Evolutionary conservation across 345 rosid species (phyloP).

Genomic region (Hevea brasiliensis): DNA sequence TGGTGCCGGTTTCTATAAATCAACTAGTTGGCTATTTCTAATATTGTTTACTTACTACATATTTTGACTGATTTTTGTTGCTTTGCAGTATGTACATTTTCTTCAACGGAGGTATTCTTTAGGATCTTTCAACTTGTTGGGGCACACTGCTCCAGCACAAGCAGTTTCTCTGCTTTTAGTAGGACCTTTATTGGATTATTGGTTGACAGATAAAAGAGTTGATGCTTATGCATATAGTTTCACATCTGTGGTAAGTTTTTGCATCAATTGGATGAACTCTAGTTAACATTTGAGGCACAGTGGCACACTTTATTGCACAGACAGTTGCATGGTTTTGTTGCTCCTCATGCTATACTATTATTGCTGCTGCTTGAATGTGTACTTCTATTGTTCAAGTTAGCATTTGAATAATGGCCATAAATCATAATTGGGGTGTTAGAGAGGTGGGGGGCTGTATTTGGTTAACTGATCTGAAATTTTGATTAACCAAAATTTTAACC

Average conservation of each 20-base stretch:
- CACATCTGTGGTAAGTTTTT: slow-evolving; percentile 57
- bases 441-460: no score
- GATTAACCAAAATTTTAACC: no score
- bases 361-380: background rate
- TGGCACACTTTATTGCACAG: background rate
- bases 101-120: slow-evolving; percentile 87
- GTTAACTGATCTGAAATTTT: no score
- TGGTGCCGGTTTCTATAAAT: background rate
- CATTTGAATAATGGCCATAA: background rate
- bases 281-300: slow-evolving; percentile 2
- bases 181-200: slow-evolving; percentile 89
- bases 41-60: background rate
- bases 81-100: slow-evolving; percentile 85
- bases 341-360: background rate
- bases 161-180: slow-evolving; percentile 75
- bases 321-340: background rate
- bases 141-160: slow-evolving; percentile 97
- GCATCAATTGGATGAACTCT: background rate
- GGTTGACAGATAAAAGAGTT: slow-evolving; percentile 79
- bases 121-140: slow-evolving; percentile 87
- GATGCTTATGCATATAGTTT: slow-evolving; percentile 61
- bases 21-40: background rate
- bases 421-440: no score
- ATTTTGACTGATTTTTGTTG: slow-evolving; percentile 1
- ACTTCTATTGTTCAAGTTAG: background rate